phyloP scores from a whole-genome alignment of 805 yeast genomes.

The Nakazawaea siamensis region DNA sequence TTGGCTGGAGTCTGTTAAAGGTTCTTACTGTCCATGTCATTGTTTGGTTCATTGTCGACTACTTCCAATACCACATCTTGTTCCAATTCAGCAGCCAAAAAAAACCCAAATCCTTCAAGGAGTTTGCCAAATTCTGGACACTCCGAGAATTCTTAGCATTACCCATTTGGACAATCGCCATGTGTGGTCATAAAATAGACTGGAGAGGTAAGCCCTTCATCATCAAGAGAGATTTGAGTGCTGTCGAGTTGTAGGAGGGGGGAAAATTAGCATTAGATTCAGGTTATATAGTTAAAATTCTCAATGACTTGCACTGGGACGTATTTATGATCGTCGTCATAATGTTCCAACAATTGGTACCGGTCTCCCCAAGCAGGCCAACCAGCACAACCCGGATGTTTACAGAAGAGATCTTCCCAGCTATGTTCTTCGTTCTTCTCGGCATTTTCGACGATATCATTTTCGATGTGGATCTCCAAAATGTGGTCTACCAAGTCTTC shows the following conservation, averaged over 20 bases:
- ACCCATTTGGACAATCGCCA: slow-evolving; percentile 78
- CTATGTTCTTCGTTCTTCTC: neutral
- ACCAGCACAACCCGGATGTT: neutral
- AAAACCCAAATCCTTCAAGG: neutral
- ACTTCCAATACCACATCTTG: slow-evolving; percentile 43
- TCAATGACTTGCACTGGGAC: neutral
- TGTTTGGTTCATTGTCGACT: slow-evolving; percentile 62
- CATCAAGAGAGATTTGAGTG: slow-evolving; percentile 67
- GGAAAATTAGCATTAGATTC: too few relatives aligned
- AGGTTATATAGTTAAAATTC: too few relatives aligned
- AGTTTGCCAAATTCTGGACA: slow-evolving; percentile 44
- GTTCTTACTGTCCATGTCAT: slow-evolving; percentile 45
- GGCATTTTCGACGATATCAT: neutral
- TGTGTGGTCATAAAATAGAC: slow-evolving; percentile 68
- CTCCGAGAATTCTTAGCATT: slow-evolving; percentile 67
- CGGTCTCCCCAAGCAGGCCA: neutral
- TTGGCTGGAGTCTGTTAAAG: slow-evolving; percentile 22
- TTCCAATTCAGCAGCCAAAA: slow-evolving; percentile 16
- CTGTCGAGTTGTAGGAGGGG: slow-evolving; percentile 53
- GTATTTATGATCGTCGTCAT: neutral
- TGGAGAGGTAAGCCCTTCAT: slow-evolving; percentile 75
- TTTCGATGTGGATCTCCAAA: neutral
- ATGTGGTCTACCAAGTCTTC: neutral
- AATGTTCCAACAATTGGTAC: neutral
- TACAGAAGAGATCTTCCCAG: neutral